Base-by-base conservation (phyloP, 352 stramenopile genomes). In the Peronosclerospora sorghi region DNA sequence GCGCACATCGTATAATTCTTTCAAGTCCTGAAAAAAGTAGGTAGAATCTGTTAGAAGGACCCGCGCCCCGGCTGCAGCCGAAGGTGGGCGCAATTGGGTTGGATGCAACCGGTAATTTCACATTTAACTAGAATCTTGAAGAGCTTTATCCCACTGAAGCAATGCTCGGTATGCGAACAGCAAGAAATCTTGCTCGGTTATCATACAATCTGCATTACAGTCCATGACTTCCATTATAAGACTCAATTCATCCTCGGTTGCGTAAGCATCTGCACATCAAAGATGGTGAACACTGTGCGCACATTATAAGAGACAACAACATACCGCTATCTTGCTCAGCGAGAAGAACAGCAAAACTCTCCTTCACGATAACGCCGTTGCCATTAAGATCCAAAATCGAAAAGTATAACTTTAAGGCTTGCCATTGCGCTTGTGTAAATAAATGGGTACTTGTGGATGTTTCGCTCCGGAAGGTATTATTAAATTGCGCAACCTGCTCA, bases 171-270 rank as follows among this genome's bases (percentile, higher is more conserved):
- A 84, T 9, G 78, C 78, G 37, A 90, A 90, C 20, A 83, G 67
- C 51, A 90, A 54, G 41, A 87, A 90, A 62, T 90, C 78, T 52
- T 84, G 71, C 45, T 72, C 64, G 2, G 73, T 84, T 35, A 90
- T 82, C 45, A 84, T 64, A 2, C 61, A 76, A 48, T 90, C 78
- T 43, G 63, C 65, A 43, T 90, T 80, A 55, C 64, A 73, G 62
- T 90, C 78, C 54, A 90, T 74, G 18, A 83, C 64, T 34, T 86
- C 78, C 56, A 90, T 71, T 13, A 90, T 52, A 39, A 86, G 59
- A 50, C 68, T 68, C 15, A 90, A 54, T 56, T 90, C 78, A 27
- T 90, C 78, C 51, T 87, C 68, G 1, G 78, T 87, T 30, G 78
- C 78, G 43, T 90, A 90, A 14, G 78, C 78, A 49, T 90, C 78